Evolutionary conservation across 1,284 basidiomycete species (phyloP).

Genomic region (Boletus smithii): DNA sequence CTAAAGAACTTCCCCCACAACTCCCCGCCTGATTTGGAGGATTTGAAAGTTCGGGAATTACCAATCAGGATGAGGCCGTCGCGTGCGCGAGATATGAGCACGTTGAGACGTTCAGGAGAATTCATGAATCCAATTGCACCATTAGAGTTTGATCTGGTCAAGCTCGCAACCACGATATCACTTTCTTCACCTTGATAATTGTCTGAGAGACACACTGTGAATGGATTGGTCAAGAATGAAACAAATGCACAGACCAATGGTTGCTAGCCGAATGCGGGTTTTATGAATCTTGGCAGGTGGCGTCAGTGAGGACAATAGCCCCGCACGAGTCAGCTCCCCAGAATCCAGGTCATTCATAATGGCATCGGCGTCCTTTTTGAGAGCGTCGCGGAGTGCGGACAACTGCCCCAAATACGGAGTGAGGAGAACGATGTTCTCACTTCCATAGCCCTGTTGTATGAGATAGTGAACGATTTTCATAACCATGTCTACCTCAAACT

Average conservation of each 20-base stretch:
- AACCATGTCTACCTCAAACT: conserved; percentile 56
- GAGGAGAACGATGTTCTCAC: conserved; percentile 56
- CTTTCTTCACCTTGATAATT: conserved; percentile 71
- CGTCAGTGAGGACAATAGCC: conserved; percentile 31
- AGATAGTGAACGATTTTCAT: conserved; percentile 63
- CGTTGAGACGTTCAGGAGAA: conserved; percentile 61
- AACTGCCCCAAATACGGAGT: conserved; percentile 69
- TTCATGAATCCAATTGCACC: conserved; percentile 66
- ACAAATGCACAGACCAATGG: conserved; percentile 45
- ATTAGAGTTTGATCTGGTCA: conserved; percentile 55
- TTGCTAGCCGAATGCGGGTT: conserved; percentile 47
- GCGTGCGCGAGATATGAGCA: conserved; percentile 63
- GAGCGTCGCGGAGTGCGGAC: conserved; percentile 41
- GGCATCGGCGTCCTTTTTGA: conserved; percentile 52
- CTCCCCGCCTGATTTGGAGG: conserved; percentile 47
- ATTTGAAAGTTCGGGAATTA: conserved; percentile 53
- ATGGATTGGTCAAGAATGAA: neutral
- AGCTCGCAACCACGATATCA: conserved; percentile 56
- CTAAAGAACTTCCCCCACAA: conserved; percentile 50
- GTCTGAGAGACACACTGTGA: conserved; percentile 34
- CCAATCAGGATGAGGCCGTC: conserved; percentile 63
- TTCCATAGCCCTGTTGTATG: conserved; percentile 61
- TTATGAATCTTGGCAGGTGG: conserved; percentile 38
- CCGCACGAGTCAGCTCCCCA: conserved; percentile 14
- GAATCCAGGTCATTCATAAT: conserved; percentile 61